Evolutionary conservation across 768 basidiomycete species (phyloP).

Genomic region (Russula ochroleuca): DNA sequence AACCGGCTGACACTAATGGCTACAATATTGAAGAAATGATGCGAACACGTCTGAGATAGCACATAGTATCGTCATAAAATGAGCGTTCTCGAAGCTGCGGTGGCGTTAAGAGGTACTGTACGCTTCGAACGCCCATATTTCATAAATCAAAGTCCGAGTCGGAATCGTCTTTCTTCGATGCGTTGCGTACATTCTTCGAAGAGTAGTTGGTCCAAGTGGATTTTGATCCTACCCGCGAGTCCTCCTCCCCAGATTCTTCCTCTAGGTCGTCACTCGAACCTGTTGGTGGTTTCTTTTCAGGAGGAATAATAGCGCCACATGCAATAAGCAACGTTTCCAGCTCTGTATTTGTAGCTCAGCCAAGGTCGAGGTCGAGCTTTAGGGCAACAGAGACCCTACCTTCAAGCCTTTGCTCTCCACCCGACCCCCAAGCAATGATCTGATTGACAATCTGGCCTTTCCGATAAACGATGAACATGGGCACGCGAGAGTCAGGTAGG

Average conservation of each 20-base stretch:
- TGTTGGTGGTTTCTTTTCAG: constrained; percentile 39
- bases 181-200: constrained; percentile 52
- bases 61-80: background rate
- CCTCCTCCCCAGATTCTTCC: constrained; percentile 47
- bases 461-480: constrained; percentile 89
- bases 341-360: constrained; percentile 39
- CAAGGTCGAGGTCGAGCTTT: background rate
- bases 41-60: background rate
- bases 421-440: constrained; percentile 78
- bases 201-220: constrained; percentile 51
- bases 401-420: constrained; percentile 68
- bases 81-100: background rate
- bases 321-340: constrained; percentile 67
- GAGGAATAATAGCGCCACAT: constrained; percentile 59
- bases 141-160: constrained; percentile 70
- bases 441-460: constrained; percentile 89
- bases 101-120: background rate
- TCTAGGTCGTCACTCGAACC: constrained; percentile 35
- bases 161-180: constrained; percentile 55
- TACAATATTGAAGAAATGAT: constrained; percentile 24
- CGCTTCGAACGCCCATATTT: constrained; percentile 2
- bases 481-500: constrained; percentile 84
- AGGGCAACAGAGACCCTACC: constrained; percentile 44
- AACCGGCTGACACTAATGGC: constrained; percentile 5
- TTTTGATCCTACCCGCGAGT: constrained; percentile 53